Base-by-base conservation (phyloP, 2,329 filamentous ascomycete genomes). In the Achaetomium macrosporum region DNA sequence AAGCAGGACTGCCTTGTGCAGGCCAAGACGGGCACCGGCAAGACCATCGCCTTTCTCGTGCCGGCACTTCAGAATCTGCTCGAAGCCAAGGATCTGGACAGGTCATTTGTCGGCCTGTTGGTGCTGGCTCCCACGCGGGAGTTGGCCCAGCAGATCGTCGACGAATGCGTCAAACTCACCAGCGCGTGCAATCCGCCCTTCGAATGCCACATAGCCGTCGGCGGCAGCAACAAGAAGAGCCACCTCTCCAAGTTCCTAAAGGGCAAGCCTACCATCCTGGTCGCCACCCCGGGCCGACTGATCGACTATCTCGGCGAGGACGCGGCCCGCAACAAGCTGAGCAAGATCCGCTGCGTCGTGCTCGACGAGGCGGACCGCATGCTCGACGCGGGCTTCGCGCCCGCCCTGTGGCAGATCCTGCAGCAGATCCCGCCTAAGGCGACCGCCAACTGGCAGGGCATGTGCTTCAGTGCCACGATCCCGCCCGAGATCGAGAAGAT, bases 401-500 rank as follows among this genome's bases (percentile, higher is more conserved):
- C 83, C 2, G 83, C 86, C 10, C 75, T 95, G 2, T 82, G 87
- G 66, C 86, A 88, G 61, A 91, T 95, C 55, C 76, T 95, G 17
- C 76, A 79, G 59, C 79, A 83, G 11, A 74, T 95, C 4, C 88
- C 88, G 0, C 69, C 78, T 55, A 82, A 84, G 66, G 66, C 72
- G 2, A 68, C 76, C 47, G 78, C 82, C 29, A 75, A 83, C 53
- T 71, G 81, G 47, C 83, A 85, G 59, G 90, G 89, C 46, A 89
- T 88, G 75, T 82, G 93, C 43, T 95, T 93, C 75, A 90, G 85
- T 3, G 90, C 90, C 10, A 95, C 90, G 17, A 86, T 95, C 69
- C 85, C 82, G 37, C 79, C 81, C 20, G 90, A 92, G 65, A 86
- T 95, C 49, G 79, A 90, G 65, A 82, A 85, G 55, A 79, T 95